phyloP scores from a whole-genome alignment of 2,329 filamentous ascomycete species.

The Penicillium sp. region DNA sequence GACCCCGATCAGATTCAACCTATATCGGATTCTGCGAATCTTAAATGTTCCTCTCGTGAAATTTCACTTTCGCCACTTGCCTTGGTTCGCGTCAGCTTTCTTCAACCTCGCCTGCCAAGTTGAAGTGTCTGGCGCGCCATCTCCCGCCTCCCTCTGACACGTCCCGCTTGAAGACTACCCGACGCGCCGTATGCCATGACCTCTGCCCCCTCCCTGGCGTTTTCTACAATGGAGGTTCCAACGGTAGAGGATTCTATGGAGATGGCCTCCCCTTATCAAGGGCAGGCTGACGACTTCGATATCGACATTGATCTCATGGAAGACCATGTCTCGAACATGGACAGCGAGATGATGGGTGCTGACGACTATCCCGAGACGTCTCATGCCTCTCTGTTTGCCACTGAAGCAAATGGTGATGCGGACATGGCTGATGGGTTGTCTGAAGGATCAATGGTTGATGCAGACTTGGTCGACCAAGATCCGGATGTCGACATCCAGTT shows the following conservation, averaged over 20 bases:
- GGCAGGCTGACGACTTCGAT: slow-evolving; percentile 48
- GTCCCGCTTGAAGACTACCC: slow-evolving; percentile 6
- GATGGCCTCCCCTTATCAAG: slow-evolving; percentile 37
- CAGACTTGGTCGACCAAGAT: slow-evolving; percentile 24
- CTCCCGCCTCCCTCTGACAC: slow-evolving; percentile 17
- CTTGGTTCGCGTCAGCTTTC: background rate
- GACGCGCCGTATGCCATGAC: slow-evolving; percentile 29
- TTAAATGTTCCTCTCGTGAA: no score
- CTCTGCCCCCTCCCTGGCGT: slow-evolving; percentile 24
- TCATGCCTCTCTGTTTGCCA: slow-evolving; percentile 27
- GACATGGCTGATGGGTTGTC: slow-evolving; percentile 44
- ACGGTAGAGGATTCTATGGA: slow-evolving; percentile 41
- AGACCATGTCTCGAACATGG: slow-evolving; percentile 54
- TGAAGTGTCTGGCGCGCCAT: slow-evolving; percentile 13
- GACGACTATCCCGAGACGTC: slow-evolving; percentile 33
- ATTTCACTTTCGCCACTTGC: no score
- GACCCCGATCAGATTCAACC: background rate
- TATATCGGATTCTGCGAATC: no score
- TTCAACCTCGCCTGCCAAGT: slow-evolving; percentile 4
- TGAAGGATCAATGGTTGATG: slow-evolving; percentile 35
- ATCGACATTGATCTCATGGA: slow-evolving; percentile 55
- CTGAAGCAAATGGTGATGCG: slow-evolving; percentile 35
- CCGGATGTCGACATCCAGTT: slow-evolving; percentile 29
- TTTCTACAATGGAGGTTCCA: slow-evolving; percentile 34
- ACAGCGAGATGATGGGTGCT: slow-evolving; percentile 42